Conservation (phyloP, 2,329 filamentous ascomycete genomes). For the Phoma sp. region DNA sequence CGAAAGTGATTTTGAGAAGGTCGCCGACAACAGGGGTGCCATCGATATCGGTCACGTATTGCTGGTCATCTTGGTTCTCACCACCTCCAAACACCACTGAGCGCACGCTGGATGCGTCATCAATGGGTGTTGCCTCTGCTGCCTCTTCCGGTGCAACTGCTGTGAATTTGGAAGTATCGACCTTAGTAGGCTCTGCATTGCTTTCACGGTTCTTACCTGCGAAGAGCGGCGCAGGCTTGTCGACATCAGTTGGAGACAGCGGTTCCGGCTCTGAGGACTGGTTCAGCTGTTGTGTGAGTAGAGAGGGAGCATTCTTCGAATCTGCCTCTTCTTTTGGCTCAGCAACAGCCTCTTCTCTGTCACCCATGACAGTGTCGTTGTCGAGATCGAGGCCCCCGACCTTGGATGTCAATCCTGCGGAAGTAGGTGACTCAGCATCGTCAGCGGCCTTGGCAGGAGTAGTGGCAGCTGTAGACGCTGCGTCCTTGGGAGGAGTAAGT, state of each 20-base stretch:
- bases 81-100: constrained; percentile 45
- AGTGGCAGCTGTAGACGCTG: constrained; percentile 25
- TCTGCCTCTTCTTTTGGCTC: constrained; percentile 28
- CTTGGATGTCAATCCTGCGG: constrained; percentile 60
- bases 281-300: constrained; percentile 52
- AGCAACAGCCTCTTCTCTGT: constrained; percentile 31
- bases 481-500: constrained; percentile 61
- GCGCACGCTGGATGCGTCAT: constrained; percentile 41
- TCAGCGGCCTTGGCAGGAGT: constrained; percentile 33
- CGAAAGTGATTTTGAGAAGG: constrained; percentile 93
- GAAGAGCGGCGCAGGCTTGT: constrained; percentile 72
- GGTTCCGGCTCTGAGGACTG: constrained; percentile 27
- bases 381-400: constrained; percentile 65
- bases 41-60: constrained; percentile 65
- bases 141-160: constrained; percentile 36
- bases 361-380: constrained; percentile 60
- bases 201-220: constrained; percentile 48
- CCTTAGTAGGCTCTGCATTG: constrained; percentile 36
- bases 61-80: constrained; percentile 38
- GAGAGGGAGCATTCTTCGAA: constrained; percentile 45
- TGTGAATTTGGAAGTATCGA: constrained; percentile 39
- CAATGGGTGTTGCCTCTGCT: constrained; percentile 46
- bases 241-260: constrained; percentile 66
- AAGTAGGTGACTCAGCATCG: constrained; percentile 54
- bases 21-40: constrained; percentile 87